Conservation (phyloP, 2,329 filamentous ascomycete species). For the Alternaria incomplexa region DNA sequence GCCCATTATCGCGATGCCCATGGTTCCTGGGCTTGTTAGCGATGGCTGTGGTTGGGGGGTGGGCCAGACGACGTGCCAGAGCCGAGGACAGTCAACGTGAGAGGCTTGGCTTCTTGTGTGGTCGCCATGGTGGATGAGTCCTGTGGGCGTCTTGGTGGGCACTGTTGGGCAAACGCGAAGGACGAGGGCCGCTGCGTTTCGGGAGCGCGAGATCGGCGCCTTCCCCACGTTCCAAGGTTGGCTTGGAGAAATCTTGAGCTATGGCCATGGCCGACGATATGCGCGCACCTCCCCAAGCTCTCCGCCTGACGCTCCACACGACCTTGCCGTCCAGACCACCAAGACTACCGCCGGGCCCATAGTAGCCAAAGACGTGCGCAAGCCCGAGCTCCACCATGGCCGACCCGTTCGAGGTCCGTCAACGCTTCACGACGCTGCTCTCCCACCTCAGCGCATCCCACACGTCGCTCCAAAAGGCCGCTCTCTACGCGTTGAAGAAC, state of each 20-base stretch:
- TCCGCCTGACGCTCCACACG: constrained; percentile 1
- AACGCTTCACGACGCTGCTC: constrained; percentile 91
- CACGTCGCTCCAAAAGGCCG: constrained; percentile 87
- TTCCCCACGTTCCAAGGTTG: constrained; percentile 10
- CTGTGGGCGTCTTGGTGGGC: not conserved
- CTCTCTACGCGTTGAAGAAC: constrained; percentile 93
- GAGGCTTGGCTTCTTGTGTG: constrained; percentile 46
- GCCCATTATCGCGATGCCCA: constrained; percentile 83
- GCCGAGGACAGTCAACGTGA: constrained; percentile 81
- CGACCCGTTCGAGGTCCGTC: constrained; percentile 97
- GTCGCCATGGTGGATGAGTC: constrained; percentile 35
- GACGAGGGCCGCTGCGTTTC: constrained; percentile 14
- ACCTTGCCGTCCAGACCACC: not conserved
- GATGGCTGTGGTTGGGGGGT: not conserved
- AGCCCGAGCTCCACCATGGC: constrained; percentile 56
- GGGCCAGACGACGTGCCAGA: constrained; percentile 66
- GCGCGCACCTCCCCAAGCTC: constrained; percentile 17
- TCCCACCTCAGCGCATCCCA: constrained; percentile 91
- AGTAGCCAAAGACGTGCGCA: not conserved
- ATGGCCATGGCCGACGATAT: constrained; percentile 30
- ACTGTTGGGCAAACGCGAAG: constrained; percentile 9
- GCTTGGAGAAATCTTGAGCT: constrained; percentile 18
- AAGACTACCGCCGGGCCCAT: not conserved
- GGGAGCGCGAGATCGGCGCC: constrained; percentile 19
- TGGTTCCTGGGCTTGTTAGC: constrained; percentile 65